Evolutionary conservation across 306 rosid species (phyloP).

Genomic region (Rosa multiflora): DNA sequence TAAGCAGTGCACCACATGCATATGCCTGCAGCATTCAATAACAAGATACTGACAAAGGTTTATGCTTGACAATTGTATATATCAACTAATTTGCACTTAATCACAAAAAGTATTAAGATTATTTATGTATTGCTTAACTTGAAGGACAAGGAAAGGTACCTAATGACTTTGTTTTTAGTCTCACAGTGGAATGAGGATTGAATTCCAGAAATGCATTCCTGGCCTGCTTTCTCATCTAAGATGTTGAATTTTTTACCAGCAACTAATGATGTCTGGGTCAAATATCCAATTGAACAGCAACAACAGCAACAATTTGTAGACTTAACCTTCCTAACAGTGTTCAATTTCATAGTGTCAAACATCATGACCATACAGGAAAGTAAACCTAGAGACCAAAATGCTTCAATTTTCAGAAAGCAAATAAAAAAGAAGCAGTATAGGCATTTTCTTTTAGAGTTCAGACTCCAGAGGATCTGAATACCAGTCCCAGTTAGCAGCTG

Average conservation of each 20-base stretch:
- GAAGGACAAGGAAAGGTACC: constrained; percentile 23
- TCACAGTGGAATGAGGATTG: background rate
- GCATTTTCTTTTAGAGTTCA: too few species aligned
- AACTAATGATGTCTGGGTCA: background rate
- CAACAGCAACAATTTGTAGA: background rate
- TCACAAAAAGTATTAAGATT: too few species aligned
- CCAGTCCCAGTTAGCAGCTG: constrained; percentile 47
- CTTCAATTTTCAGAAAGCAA: background rate
- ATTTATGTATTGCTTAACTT: background rate
- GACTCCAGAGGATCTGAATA: constrained; percentile 13
- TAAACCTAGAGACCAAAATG: background rate
- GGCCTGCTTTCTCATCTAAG: background rate
- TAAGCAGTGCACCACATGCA: background rate
- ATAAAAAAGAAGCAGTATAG: background rate
- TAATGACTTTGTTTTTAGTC: constrained; percentile 15
- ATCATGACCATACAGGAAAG: background rate
- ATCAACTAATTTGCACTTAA: too few species aligned
- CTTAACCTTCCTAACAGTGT: background rate
- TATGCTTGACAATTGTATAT: background rate
- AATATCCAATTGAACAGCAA: background rate
- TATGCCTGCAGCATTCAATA: background rate
- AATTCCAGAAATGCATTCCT: background rate
- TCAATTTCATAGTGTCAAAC: background rate
- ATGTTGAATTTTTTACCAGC: background rate
- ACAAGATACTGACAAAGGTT: background rate